Evolutionary conservation across 2,329 filamentous ascomycete genomes (phyloP), one percentile per base, ranked within the genome.

Genomic region (Remersonia thermophila): DNA sequence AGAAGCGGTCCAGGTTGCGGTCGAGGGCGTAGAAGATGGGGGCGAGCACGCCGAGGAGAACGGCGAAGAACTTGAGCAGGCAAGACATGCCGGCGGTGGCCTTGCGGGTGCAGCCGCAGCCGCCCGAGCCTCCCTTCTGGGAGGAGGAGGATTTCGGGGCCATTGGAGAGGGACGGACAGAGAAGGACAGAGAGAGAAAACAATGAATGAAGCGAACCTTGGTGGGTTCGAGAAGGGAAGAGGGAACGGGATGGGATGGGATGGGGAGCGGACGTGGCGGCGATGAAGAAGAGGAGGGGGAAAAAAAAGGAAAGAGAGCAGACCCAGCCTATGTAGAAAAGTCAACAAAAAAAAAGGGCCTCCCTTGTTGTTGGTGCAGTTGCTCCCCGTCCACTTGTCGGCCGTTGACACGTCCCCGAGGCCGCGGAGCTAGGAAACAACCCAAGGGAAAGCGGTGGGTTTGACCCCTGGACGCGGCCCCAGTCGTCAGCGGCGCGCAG

Each of bases 1-100:
- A 91, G 65, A 87, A 77, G 39, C 56, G 59, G 43, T 73, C 63
- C 39, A 74, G 61, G 56, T 72, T 71, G 49, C 67, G 63, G 56
- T 80, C 74, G 28, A 76, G 54, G 41, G 69, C 49, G 57, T 70
- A 71, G 49, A 69, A 61, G 37, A 75, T 47, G 7, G 69, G 65
- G 10, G 66, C 60, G 36, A 79, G 54, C 43, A 76, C 50, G 37
- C 66, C 73, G 35, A 75, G 57, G 32, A 75, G 47, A 36, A 76
- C 49, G 33, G 66, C 67, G 43, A 77, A 49, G 45, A 71, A 53
- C 43, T 59, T 64, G 43, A 73, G 58, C 41, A 38, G 43, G 28
- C 32, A 33, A 36, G 34, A 20, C 11, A 37, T 15, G 17, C 26
- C 33, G 39, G 39, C 32, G 14, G 30, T 30, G 42, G 37, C 23